Conservation (phyloP, 371 early-diverging fungal genomes). For the Fennellomyces sp. region DNA sequence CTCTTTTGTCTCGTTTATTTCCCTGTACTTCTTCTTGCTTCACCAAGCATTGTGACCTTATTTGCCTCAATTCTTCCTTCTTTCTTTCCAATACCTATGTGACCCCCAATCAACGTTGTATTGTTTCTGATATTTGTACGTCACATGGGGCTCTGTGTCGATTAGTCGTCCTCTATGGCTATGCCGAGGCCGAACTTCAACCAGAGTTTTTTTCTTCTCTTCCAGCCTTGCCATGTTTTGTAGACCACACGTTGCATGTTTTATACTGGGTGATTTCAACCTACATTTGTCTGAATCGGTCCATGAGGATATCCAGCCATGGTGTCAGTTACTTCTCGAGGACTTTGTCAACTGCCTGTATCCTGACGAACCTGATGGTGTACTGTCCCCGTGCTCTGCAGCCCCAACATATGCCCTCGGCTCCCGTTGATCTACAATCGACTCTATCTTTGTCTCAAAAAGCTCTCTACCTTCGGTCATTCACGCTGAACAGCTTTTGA, state of each 20-base stretch:
- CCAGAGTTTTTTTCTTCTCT: background rate
- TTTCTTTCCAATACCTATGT: background rate
- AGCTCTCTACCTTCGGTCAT: background rate
- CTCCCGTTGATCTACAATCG: background rate
- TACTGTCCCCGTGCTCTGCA: background rate
- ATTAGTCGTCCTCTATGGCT: background rate
- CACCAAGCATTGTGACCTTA: background rate
- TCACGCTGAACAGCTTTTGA: background rate
- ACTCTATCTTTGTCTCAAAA: background rate
- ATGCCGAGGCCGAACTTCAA: background rate
- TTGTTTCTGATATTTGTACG: background rate
- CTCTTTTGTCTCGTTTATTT: background rate
- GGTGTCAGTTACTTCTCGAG: background rate
- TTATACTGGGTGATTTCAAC: background rate
- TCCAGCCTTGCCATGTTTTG: background rate
- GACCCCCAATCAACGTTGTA: background rate
- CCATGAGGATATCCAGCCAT: background rate
- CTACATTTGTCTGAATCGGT: background rate
- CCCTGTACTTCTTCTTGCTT: background rate
- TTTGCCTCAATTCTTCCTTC: background rate
- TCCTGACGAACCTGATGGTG: background rate
- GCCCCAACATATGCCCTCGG: background rate
- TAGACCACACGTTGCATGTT: background rate
- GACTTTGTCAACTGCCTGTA: background rate
- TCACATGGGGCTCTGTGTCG: background rate